These are phyloP conservation scores for Fistulinella cinereoalba DNA, from an alignment of 1,284 basidiomycete species.

Conservation along the genomic window DNA sequence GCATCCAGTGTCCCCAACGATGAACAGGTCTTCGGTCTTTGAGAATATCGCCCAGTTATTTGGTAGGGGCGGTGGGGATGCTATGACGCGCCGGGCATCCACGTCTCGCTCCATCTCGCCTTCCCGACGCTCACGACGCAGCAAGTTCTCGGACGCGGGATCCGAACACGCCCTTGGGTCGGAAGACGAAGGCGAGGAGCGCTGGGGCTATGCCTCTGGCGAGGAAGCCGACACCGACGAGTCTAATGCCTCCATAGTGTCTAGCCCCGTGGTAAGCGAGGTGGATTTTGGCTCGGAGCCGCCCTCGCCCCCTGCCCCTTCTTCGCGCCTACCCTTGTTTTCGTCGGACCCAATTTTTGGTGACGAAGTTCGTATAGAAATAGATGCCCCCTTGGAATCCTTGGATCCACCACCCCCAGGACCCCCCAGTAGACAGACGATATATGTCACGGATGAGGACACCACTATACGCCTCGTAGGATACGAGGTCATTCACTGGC, in stretches of 20 bases:
- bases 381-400: constrained; percentile 59
- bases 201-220: constrained; percentile 79
- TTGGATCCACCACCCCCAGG: constrained; percentile 68
- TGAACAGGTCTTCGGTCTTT: constrained; percentile 54
- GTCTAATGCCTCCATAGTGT: constrained; percentile 32
- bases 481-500: constrained; percentile 71
- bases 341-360: constrained; percentile 75
- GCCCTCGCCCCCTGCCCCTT: constrained; percentile 49
- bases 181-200: constrained; percentile 57
- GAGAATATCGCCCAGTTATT: constrained; percentile 72
- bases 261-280: constrained; percentile 48
- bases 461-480: constrained; percentile 86
- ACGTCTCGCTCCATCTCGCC: constrained; percentile 52
- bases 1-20: constrained; percentile 40
- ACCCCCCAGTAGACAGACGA: constrained; percentile 79
- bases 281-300: constrained; percentile 69
- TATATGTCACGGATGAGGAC: constrained; percentile 92
- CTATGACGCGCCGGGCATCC: constrained; percentile 48
- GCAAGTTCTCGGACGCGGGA: constrained; percentile 52
- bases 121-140: constrained; percentile 51
- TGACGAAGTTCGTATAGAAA: constrained; percentile 76
- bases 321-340: constrained; percentile 61
- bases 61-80: constrained; percentile 44
- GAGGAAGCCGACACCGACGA: constrained; percentile 52
- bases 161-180: constrained; percentile 57